Evolutionary conservation across 805 yeast genomes (phyloP).

Genomic region (Torulaspora indica): DNA sequence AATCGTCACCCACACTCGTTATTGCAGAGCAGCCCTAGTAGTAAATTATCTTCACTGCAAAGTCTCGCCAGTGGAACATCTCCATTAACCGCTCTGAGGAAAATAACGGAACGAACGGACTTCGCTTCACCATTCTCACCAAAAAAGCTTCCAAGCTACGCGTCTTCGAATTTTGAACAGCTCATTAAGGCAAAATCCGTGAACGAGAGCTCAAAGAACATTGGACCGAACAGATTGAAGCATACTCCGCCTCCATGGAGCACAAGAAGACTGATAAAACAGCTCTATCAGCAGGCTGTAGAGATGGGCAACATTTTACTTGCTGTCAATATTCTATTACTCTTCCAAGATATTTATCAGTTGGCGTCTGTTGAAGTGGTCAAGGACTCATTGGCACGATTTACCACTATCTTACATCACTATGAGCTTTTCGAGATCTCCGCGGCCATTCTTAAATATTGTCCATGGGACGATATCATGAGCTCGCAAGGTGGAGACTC

Average conservation of each 20-base stretch:
- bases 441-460: constrained; percentile 33
- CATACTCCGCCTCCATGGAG: constrained; percentile 32
- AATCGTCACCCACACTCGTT: constrained; percentile 12
- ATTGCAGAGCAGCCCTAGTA: constrained; percentile 20
- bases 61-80: constrained; percentile 10
- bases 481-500: constrained; percentile 32
- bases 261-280: constrained; percentile 27
- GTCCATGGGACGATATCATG: constrained; percentile 34
- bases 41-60: constrained; percentile 20
- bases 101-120: background rate
- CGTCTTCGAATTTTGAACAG: constrained; percentile 6
- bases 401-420: constrained; percentile 30
- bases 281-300: constrained; percentile 31
- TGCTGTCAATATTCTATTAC: constrained; percentile 27
- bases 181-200: constrained; percentile 1
- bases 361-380: constrained; percentile 27
- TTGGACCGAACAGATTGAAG: background rate
- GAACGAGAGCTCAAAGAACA: background rate
- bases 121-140: constrained; percentile 4
- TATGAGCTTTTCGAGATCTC: constrained; percentile 36
- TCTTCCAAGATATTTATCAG: constrained; percentile 32
- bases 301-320: constrained; percentile 33
- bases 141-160: constrained; percentile 4
- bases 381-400: constrained; percentile 31
- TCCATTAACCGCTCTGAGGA: constrained; percentile 12